Base-by-base conservation (phyloP, 306 rosid genomes). In the Luffa acutangula region DNA sequence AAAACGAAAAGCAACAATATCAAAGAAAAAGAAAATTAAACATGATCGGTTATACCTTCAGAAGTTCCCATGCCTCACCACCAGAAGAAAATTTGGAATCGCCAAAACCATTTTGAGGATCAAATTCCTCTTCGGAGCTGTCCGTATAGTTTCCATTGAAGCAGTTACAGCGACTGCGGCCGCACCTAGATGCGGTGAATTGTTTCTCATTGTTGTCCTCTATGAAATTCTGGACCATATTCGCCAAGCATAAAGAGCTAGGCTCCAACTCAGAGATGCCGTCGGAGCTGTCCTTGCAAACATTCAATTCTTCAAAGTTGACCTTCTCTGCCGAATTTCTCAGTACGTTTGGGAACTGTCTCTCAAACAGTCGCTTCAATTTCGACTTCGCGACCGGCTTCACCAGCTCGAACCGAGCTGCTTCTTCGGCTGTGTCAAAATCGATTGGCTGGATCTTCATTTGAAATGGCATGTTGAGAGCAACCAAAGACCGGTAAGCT, bases 381-480 rank as follows among this genome's bases (percentile, higher is more conserved):
- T 91, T 88, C 51, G 97, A 92, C 91, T 90, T 95, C 5, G 76
- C 85, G n/a, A 83, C 88, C 53, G 92, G 93, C 87, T 89, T 91
- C 62, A 82, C 88, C 49, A 77, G 83, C 78, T 93, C 91, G 39
- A 76, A 75, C 77, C 79, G 79, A 51, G 80, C 64, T 71, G 80
- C 84, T 46, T 84, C 92, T 5, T 81, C 87, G 8, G 77, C 80
- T 3, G 84, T 60, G 81, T 82, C 87, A 82, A 65, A 87, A 79
- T 92, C 91, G 37, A 95, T 83, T 13, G 98, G 98, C 84, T 92
- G 95, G 83, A 92, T 89, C 88, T 91, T 95, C 92, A 88, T 89
- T 21, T 89, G 84, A 49, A 87, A 93, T 64, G 93, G 93, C 87
- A 84, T 87, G 80, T 57, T 36, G 82, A 56, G 54, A 58, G 81